Percentiles rank a stretch among this genome's conserved stretches.
phyloP scores from a whole-genome alignment of 2,329 filamentous ascomycete species.

The Macroventuria anomochaeta region DNA sequence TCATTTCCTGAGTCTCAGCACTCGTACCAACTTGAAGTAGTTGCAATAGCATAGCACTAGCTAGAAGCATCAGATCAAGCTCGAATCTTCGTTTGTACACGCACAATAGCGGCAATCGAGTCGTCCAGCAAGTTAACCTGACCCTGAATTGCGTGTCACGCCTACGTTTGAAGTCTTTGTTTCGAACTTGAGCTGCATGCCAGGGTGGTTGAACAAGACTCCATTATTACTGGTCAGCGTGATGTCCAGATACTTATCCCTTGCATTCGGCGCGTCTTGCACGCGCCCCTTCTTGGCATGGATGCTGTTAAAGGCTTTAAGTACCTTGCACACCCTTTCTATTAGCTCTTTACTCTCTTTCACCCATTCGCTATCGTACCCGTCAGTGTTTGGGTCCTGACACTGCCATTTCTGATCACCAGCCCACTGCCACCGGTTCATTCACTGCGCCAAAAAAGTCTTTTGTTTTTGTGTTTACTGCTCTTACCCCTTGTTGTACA shows the following conservation, averaged over 20 bases:
- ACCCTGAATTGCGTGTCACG: not conserved
- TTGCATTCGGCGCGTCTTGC: slow-evolving; percentile 3
- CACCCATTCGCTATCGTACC: not conserved
- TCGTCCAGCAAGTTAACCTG: not conserved
- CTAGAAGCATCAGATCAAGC: not conserved
- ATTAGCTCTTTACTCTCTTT: not conserved
- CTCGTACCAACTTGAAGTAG: not conserved
- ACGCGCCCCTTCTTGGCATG: not conserved
- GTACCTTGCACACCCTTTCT: not conserved
- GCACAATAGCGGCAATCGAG: not conserved
- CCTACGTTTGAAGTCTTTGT: not conserved
- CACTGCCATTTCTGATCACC: not conserved
- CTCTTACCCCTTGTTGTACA: not conserved
- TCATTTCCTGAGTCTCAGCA: not conserved
- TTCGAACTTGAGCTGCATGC: not conserved
- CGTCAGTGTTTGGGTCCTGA: not conserved
- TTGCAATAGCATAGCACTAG: not conserved
- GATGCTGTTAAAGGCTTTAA: not conserved
- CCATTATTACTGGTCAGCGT: not conserved
- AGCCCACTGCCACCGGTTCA: not conserved
- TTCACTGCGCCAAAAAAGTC: not conserved
- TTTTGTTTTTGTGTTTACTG: not conserved
- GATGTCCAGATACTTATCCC: not conserved
- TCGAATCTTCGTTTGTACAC: no score
- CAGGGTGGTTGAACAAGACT: not conserved